phyloP scores from a whole-genome alignment of 257 asterid genomes.

The Solanum virginianum region DNA sequence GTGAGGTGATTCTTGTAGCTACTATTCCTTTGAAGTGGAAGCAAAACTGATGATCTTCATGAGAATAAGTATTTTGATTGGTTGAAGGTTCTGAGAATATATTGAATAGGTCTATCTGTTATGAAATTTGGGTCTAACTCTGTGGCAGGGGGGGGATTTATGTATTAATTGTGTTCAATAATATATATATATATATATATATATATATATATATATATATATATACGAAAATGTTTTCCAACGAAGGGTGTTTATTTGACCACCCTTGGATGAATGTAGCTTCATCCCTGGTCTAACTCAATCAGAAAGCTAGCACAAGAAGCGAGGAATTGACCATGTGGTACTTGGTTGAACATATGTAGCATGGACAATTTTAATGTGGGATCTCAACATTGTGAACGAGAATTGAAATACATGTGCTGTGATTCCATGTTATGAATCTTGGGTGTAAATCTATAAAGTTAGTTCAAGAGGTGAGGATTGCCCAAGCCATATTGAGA shows the following conservation, averaged over 20 bases:
- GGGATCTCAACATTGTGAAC: not conserved
- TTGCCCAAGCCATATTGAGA: not conserved
- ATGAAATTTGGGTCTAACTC: not conserved
- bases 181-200: too few relatives aligned
- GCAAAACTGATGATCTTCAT: not conserved
- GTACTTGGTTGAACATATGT: not conserved
- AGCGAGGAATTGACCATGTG: not conserved
- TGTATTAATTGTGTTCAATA: too few relatives aligned
- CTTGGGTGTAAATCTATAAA: not conserved
- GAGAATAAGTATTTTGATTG: not conserved
- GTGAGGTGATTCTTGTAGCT: not conserved
- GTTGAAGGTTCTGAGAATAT: not conserved
- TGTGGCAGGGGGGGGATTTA: too few relatives aligned
- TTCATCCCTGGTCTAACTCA: not conserved
- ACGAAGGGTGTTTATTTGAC: too few relatives aligned
- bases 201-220: too few relatives aligned
- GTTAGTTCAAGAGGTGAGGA: not conserved
- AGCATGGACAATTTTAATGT: not conserved
- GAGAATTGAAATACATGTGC: not conserved
- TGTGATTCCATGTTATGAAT: not conserved
- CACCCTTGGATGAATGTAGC: too few relatives aligned
- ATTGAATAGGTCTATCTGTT: not conserved
- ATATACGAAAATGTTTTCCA: too few relatives aligned
- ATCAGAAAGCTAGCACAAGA: not conserved
- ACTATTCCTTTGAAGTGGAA: not conserved